Base-by-base conservation (phyloP, 2,329 filamentous ascomycete genomes). In the Emergomyces orientalis region DNA sequence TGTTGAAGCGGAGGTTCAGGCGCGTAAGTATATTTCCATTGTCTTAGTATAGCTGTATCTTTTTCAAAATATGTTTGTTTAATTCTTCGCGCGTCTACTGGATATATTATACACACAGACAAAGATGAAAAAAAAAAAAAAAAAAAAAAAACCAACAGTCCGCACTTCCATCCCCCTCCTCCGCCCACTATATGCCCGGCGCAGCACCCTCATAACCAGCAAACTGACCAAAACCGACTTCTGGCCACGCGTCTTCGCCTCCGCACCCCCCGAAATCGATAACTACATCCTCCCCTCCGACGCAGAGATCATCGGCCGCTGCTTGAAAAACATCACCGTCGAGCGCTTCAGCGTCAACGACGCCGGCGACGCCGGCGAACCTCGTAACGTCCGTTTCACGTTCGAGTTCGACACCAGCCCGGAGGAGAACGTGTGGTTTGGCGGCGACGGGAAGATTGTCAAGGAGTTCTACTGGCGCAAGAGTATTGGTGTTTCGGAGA, bases 161-260 rank as follows among this genome's bases (percentile, higher is more conserved):
- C 87, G 89, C 71, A 82, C 88, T 71, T 87, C 92, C 75, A 83
- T 88, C 69, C 78, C 82, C 67, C 81, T 91, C 69, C 84, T 85
- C 71, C 80, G 81, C 65, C 82, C 88, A 54, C 83, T 96, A 65
- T 96, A 91, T 80, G 81, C 84, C 70, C 89, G 89, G 78, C 90
- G 93, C 73, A 81, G 84, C 67, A 82, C 84, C 69, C 77, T 91
- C 67, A 80, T 94, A 67, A 76, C 83, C 66, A 81, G 87, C 72
- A 92, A 97, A 72, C 69, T 77, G 19, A 65, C 74, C 63, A 65
- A 69, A 13, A 84, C 86, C 69, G 86, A 90, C 79, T 99, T 97
- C 85, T 97, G 94, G 94, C 82, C 90, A n/a, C 84, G 95, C 63
- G 92, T 97, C 63, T 83, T 97, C 74, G 90, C 96, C 80, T 88